Evolutionary conservation across 139 green algal genomes (phyloP).

Genomic region (Medakamo hakoo): DNA sequence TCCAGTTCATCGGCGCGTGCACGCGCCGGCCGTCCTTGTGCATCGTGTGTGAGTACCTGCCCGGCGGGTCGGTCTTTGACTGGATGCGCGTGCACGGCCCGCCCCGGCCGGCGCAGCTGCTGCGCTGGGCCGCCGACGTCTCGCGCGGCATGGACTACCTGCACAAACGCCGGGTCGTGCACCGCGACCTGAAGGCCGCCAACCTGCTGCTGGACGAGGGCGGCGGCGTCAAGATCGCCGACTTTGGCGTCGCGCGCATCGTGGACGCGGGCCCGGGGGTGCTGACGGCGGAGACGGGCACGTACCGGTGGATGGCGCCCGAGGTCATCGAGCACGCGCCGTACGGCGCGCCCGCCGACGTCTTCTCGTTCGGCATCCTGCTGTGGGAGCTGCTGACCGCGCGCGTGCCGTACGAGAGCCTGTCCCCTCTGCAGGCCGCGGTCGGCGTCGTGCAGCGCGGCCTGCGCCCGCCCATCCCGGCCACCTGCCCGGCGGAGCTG

Average conservation of each 20-base stretch:
- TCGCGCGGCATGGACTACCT: constrained; percentile 97
- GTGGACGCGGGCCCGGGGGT: constrained; percentile 52
- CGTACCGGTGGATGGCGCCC: constrained; percentile 98
- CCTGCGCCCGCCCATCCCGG: constrained; percentile 60
- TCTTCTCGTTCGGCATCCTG: constrained; percentile 72
- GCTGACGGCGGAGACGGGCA: constrained; percentile 99
- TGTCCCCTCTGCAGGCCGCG: constrained; percentile 77
- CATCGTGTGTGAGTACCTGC: constrained; percentile 99
- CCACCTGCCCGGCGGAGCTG: constrained; percentile 42
- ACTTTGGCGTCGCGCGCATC: constrained; percentile 94
- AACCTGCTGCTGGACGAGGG: constrained; percentile 97
- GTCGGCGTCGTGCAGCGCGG: constrained; percentile 97
- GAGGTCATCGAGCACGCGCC: constrained; percentile 98
- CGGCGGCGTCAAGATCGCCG: constrained; percentile 78
- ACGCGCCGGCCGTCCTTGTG: constrained; percentile 91
- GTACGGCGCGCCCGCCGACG: constrained; percentile 67
- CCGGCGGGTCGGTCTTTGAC: constrained; percentile 83
- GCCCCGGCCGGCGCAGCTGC: constrained; percentile 40
- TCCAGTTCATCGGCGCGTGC: constrained; percentile 98
- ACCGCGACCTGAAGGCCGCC: constrained; percentile 67
- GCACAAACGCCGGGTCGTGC: constrained; percentile 94
- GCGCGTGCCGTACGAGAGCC: constrained; percentile 74
- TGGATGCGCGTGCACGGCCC: constrained; percentile 57
- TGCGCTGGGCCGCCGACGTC: constrained; percentile 77
- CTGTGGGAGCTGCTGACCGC: constrained; percentile 90